Base-by-base conservation (phyloP, 1,139 yeast species). In the Taiozyma onychis region DNA sequence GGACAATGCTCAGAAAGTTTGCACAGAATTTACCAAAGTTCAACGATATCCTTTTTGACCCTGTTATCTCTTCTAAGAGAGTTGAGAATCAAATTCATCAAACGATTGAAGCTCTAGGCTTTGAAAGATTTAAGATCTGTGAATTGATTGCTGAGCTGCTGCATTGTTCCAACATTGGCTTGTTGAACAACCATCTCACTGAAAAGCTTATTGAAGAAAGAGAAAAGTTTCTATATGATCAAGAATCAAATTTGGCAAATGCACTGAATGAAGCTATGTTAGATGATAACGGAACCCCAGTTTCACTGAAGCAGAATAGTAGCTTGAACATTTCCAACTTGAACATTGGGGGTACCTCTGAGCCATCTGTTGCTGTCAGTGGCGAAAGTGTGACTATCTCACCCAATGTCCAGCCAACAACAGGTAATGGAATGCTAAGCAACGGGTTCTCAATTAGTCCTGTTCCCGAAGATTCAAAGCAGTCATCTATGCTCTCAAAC, bases 121-220 rank as follows among this genome's bases (percentile, higher is more conserved):
- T 93, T 69, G 99, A 93, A 69, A 76, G 99, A 59, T 95, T 95
- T 70, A 89, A 93, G 65, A 86, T 93, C 47, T 93, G 99, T 69
- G 99, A 93, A 69, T 77, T 93, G 51, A 83, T 93, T 50, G 99
- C 99, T 0, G 99, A 93, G 66, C 76, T 93, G 49, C 75, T 93
- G 50, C 99, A 93, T 69, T 93, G 99, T 64, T 89, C 97, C 22
- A 95, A 93, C 69, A 95, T 95, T 96, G 93, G 93, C 1, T 72
- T 95, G 46, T 74, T 93, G 50, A 93, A 93, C 65, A 97, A 90
- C 63, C 83, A 83, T 50, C 77, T 81, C 52, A 97, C 97, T 13
- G 95, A 81, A 59, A 80, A 75, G 44, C 82, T 89, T 43, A 95
- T 93, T 3, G 69, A 70, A 47, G 89, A 87, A 61, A 78, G 99